Conservation (phyloP, 176 grass and related monocot genomes). For the Triticum dicoccoides region DNA sequence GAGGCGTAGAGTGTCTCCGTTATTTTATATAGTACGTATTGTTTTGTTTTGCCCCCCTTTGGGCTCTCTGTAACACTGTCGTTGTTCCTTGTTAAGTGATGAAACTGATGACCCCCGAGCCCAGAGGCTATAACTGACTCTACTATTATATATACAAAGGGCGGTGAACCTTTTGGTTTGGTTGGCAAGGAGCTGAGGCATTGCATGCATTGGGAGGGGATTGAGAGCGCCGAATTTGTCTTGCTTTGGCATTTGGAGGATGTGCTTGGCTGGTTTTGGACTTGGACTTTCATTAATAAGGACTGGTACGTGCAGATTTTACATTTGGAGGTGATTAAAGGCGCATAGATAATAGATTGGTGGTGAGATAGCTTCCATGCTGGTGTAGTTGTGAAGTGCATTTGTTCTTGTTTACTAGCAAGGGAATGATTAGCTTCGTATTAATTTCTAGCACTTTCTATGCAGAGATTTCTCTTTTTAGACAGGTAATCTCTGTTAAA, state of each 20-base stretch:
- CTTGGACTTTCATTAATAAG: background rate
- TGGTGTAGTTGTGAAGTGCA: background rate
- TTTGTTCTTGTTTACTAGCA: background rate
- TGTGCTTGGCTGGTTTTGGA: background rate
- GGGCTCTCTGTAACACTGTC: no score
- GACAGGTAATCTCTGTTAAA: background rate
- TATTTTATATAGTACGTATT: no score
- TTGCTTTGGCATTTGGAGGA: background rate
- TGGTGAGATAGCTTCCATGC: background rate
- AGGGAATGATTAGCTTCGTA: background rate
- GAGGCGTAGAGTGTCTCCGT: no score
- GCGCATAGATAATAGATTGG: background rate
- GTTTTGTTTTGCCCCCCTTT: no score
- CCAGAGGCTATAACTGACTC: background rate
- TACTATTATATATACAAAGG: background rate
- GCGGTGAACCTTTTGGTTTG: background rate
- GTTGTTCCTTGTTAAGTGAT: background rate
- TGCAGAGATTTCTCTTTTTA: background rate
- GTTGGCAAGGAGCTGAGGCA: background rate
- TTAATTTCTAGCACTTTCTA: slow-evolving; percentile 4
- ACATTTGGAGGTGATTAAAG: background rate
- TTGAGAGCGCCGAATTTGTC: background rate
- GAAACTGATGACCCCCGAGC: background rate
- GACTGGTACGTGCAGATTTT: background rate
- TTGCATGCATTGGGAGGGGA: background rate